Evolutionary conservation across 495 filamentous ascomycete species (phyloP), one percentile per base, ranked within the genome.

Genomic region (Aspergillus cavernicola): DNA sequence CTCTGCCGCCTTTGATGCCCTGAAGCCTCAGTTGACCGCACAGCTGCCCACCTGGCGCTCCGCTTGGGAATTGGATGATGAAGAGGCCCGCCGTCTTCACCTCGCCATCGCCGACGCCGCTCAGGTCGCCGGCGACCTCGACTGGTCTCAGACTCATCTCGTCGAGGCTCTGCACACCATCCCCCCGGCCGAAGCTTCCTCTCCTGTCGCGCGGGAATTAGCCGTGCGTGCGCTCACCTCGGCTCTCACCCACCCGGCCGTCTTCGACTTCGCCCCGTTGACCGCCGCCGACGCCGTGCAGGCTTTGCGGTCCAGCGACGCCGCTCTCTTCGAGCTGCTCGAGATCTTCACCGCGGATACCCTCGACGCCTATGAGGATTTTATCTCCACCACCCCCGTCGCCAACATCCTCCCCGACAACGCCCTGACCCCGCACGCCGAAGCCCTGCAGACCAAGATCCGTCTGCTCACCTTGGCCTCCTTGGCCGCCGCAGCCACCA

Each of bases 251-350:
- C 79, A 87, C 53, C 83, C 84, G 11, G 74, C 78, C 31, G 89
- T 92, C 67, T 92, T 89, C 77, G 90, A 96, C 75, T 97, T 97
- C 79, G 87, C 92, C 61, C 90, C 96, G 60, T 79, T 99, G 59
- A 90, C 90, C 43, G 81, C 82, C 26, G 85, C 95, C 47, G 88
- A 95, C 52, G 81, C 87, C 45, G 83, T 99, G 43, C 90, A 95
- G 70, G 85, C 87, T 2, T 86, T 99, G 29, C 83, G 84, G 57
- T 81, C 88, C 50, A 89, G 86, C 53, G 87, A 97, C 55, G 83
- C 87, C 37, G 76, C 86, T 29, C 87, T 89, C 66, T 90, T 85
- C 59, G 89, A 97, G 68, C 83, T 99, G 11, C 84, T 97, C 50
- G 92, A 96, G 58, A 88, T 97, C 67, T 97, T 99, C 75, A 87